These are phyloP conservation scores for Mikania micrantha DNA, from an alignment of 129 eudicot genomes.

Conservation along the genomic window DNA sequence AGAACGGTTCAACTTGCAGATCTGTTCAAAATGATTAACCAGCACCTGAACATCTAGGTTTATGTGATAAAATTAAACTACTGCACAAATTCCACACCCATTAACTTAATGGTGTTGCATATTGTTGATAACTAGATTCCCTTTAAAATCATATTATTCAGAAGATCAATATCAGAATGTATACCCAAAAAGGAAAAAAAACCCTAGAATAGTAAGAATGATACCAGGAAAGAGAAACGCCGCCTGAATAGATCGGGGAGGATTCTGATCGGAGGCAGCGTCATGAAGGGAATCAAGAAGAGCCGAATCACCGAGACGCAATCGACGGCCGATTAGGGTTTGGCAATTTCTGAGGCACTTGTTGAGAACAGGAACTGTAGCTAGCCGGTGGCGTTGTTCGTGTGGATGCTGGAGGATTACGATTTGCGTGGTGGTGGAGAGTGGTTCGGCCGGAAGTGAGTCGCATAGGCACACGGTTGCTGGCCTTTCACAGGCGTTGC, in stretches of 20 bases:
- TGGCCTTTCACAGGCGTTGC: conserved; percentile 71
- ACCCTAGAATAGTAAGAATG: not conserved
- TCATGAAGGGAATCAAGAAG: conserved; percentile 62
- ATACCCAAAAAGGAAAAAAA: not conserved
- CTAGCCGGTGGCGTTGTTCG: conserved; percentile 88
- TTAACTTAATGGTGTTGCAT: too few relatives aligned
- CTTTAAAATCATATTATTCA: too few relatives aligned
- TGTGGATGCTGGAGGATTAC: conserved; percentile 88
- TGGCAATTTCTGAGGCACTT: conserved; percentile 60
- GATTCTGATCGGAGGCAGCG: conserved; percentile 27
- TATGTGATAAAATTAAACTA: too few relatives aligned
- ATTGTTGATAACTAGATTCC: too few relatives aligned
- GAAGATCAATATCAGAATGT: too few relatives aligned
- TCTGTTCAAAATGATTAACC: too few relatives aligned
- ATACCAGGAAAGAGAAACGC: conserved; percentile 86
- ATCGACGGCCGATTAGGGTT: conserved; percentile 52
- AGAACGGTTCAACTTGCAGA: too few relatives aligned
- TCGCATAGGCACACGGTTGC: conserved; percentile 63
- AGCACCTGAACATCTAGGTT: too few relatives aligned
- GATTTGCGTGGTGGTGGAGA: conserved; percentile 47
- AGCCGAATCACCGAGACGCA: conserved; percentile 46
- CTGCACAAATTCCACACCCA: too few relatives aligned
- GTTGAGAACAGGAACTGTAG: conserved; percentile 77
- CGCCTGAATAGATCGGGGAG: conserved; percentile 31
- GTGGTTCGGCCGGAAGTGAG: conserved; percentile 39